phyloP scores from a whole-genome alignment of 352 stramenopile genomes.

The Aphanomyces cochlioides region DNA sequence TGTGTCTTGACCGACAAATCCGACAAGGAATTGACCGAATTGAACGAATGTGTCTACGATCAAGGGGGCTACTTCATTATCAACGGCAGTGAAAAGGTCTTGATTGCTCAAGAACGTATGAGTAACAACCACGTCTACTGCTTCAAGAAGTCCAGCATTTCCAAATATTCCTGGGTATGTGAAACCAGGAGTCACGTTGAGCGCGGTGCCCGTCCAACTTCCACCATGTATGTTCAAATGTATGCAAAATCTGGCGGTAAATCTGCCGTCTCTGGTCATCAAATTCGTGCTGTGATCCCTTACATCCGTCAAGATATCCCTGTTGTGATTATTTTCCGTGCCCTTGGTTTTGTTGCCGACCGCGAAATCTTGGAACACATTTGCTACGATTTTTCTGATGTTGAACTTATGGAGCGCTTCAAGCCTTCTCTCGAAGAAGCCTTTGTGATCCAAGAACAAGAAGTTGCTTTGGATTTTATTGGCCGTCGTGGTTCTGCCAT shows the following conservation, averaged over 20 bases:
- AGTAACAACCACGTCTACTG: slow-evolving; percentile 99
- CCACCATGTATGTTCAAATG: slow-evolving; percentile 99
- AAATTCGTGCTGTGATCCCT: slow-evolving; percentile 96
- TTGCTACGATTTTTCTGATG: slow-evolving; percentile 97
- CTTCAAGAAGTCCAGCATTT: slow-evolving; percentile 97
- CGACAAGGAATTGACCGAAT: slow-evolving; percentile 90
- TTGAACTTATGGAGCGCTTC: slow-evolving; percentile 99
- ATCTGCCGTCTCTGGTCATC: slow-evolving; percentile 95
- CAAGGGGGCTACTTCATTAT: slow-evolving; percentile 99
- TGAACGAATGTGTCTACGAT: slow-evolving; percentile 99
- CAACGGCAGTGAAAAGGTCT: slow-evolving; percentile 96
- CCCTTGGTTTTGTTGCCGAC: slow-evolving; percentile 94
- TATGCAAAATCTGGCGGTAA: slow-evolving; percentile 94
- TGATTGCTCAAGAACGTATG: slow-evolving; percentile 99
- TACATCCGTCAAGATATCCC: slow-evolving; percentile 99
- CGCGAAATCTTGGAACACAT: slow-evolving; percentile 99
- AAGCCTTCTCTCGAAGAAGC: slow-evolving; percentile 98
- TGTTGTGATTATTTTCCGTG: slow-evolving; percentile 99
- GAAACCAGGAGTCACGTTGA: slow-evolving; percentile 97
- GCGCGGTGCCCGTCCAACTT: slow-evolving; percentile 92
- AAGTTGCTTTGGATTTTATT: slow-evolving; percentile 99
- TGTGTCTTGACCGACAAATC: slow-evolving; percentile 92
- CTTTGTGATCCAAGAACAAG: slow-evolving; percentile 97
- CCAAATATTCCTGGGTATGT: slow-evolving; percentile 96
- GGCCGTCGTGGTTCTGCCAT: slow-evolving; percentile 92